phyloP scores from a whole-genome alignment of 2,329 filamentous ascomycete genomes.

The Nannizzia gypsea region DNA sequence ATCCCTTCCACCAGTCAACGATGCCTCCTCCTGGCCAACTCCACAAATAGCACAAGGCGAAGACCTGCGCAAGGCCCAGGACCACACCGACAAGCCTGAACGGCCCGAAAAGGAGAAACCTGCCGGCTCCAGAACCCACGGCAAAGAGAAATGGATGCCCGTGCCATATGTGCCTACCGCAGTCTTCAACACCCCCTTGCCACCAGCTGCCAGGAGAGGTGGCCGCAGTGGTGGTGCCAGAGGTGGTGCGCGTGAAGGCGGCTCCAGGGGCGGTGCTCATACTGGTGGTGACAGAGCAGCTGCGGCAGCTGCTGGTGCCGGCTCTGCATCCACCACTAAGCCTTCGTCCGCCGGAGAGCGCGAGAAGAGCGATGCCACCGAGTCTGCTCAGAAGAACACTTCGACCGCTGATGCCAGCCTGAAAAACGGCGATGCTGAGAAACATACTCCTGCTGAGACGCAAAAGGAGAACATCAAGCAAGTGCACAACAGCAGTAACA shows the following conservation, averaged over 20 bases:
- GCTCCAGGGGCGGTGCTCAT: slow-evolving; percentile 35
- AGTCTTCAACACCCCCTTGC: slow-evolving; percentile 71
- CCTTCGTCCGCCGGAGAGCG: slow-evolving; percentile 8
- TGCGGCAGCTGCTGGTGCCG: too few relatives aligned
- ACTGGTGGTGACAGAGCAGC: slow-evolving; percentile 19
- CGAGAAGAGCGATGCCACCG: not conserved
- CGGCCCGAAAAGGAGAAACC: slow-evolving; percentile 49
- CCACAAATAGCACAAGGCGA: slow-evolving; percentile 68
- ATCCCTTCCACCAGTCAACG: slow-evolving; percentile 55
- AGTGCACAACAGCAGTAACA: not conserved
- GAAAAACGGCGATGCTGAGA: not conserved
- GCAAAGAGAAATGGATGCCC: slow-evolving; percentile 75
- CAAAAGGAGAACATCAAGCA: not conserved
- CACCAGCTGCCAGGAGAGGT: slow-evolving; percentile 40
- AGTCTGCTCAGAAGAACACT: not conserved
- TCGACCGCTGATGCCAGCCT: not conserved
- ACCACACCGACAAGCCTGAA: slow-evolving; percentile 41
- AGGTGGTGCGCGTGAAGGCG: slow-evolving; percentile 39
- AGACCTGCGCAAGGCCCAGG: slow-evolving; percentile 58
- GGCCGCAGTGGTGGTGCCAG: slow-evolving; percentile 40
- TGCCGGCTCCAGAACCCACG: slow-evolving; percentile 43
- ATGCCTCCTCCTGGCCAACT: slow-evolving; percentile 79
- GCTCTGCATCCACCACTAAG: slow-evolving; percentile 21
- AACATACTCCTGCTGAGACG: not conserved
- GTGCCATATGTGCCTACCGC: slow-evolving; percentile 75